These are phyloP conservation scores for Polyporus arcularius DNA, from an alignment of 768 basidiomycete genomes.

Conservation along the genomic window DNA sequence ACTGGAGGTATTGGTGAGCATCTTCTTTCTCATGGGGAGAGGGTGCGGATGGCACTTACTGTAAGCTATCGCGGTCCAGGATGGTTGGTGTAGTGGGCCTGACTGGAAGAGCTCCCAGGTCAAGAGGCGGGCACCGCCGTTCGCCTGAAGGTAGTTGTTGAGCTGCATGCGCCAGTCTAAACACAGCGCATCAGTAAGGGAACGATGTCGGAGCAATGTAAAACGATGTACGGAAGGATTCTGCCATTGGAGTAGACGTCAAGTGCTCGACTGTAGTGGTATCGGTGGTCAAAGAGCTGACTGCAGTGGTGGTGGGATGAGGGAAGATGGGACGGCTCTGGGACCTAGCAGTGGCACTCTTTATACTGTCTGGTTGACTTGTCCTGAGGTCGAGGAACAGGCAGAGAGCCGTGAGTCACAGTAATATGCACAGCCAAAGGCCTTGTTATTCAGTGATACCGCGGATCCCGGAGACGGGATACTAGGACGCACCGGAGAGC, in stretches of 20 bases:
- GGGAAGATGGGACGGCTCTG: constrained; percentile 14
- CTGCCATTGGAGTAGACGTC: constrained; percentile 9
- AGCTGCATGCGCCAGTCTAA: constrained; percentile 34
- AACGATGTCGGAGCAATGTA: not conserved
- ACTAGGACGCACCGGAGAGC: constrained; percentile 9
- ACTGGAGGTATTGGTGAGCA: constrained; percentile 17
- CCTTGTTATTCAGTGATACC: constrained; percentile 10
- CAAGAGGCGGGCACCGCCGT: constrained; percentile 25
- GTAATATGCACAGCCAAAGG: constrained; percentile 21
- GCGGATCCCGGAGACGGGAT: constrained; percentile 20
- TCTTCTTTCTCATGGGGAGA: not conserved
- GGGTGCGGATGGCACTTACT: constrained; percentile 19
- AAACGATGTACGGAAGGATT: constrained; percentile 20
- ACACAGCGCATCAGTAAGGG: not conserved
- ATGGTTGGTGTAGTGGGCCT: constrained; percentile 28
- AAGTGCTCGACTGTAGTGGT: not conserved
- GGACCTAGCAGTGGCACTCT: not conserved
- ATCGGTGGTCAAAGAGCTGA: not conserved
- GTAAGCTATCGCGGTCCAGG: constrained; percentile 31
- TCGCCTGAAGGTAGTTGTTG: constrained; percentile 33
- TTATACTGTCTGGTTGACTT: constrained; percentile 10
- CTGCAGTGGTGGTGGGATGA: constrained; percentile 5
- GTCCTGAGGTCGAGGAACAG: constrained; percentile 2
- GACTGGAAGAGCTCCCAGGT: constrained; percentile 26
- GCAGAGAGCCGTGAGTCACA: constrained; percentile 21